phyloP scores from a whole-genome alignment of 2,329 filamentous ascomycete genomes.

The Penicillium sp. region DNA sequence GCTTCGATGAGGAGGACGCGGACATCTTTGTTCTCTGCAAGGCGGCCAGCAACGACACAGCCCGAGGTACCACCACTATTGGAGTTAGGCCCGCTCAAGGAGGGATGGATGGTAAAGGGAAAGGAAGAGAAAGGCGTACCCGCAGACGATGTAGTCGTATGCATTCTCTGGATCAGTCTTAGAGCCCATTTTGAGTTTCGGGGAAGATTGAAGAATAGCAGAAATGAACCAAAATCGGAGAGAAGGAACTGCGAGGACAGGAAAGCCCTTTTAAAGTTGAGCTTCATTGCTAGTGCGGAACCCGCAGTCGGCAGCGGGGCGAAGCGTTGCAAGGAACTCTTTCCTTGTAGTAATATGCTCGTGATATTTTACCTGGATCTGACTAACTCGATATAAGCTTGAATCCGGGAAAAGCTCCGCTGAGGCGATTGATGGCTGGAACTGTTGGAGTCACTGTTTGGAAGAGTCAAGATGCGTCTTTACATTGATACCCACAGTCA shows the following conservation, averaged over 20 bases:
- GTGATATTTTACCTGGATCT: background rate
- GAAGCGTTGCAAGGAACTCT: too few species aligned
- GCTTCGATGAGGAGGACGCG: conserved; percentile 55
- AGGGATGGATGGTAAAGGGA: too few species aligned
- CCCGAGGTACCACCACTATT: conserved; percentile 54
- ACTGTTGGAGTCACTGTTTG: background rate
- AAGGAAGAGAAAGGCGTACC: conserved; percentile 23
- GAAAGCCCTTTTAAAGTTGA: background rate
- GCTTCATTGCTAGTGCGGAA: background rate
- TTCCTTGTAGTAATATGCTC: too few species aligned
- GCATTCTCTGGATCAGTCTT: conserved; percentile 10
- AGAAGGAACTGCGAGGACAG: background rate
- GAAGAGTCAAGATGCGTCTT: background rate
- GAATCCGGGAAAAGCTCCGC: too few species aligned
- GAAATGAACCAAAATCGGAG: background rate
- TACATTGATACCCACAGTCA: background rate
- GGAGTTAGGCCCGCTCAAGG: background rate
- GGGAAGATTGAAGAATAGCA: background rate
- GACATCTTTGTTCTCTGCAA: conserved; percentile 51
- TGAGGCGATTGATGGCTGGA: background rate
- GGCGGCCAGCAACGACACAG: conserved; percentile 54
- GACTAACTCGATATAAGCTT: background rate
- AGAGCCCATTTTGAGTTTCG: conserved; percentile 20
- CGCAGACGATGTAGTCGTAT: conserved; percentile 40
- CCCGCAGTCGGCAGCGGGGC: background rate